Conservation (phyloP, 192 early-diverging fungal genomes). For the Thoreauomyces humboldtii region DNA sequence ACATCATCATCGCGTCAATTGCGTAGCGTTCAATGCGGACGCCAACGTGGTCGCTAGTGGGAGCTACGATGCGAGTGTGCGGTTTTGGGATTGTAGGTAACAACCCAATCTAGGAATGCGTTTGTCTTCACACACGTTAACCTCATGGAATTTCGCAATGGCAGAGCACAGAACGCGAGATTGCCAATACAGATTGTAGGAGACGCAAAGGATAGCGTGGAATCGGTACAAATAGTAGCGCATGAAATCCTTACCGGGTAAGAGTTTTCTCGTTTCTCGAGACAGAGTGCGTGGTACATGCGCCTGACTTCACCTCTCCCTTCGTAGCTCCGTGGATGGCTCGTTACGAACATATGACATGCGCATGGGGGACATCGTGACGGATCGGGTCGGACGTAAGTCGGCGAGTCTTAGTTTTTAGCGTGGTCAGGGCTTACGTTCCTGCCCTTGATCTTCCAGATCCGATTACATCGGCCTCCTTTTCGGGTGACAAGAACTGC, state of each 20-base stretch:
- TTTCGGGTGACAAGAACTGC: constrained; percentile 70
- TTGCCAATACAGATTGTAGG: constrained; percentile 78
- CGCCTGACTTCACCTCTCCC: not conserved
- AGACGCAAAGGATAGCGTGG: constrained; percentile 85
- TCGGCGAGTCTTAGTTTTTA: too few species aligned
- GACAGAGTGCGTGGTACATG: not conserved
- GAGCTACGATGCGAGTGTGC: constrained; percentile 72
- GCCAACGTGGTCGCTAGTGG: constrained; percentile 79
- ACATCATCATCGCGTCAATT: constrained; percentile 82
- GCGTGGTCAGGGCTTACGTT: too few species aligned
- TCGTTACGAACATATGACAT: constrained; percentile 82
- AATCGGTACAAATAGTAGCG: constrained; percentile 68
- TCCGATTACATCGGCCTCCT: constrained; percentile 70
- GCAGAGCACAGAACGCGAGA: not conserved
- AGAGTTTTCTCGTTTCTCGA: too few species aligned
- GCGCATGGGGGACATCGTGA: constrained; percentile 65
- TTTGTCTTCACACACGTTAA: too few species aligned
- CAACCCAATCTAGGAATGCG: too few species aligned
- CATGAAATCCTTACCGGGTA: constrained; percentile 75
- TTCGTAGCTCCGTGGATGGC: constrained; percentile 71
- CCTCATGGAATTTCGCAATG: not conserved
- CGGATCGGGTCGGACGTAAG: constrained; percentile 74
- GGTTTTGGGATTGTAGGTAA: constrained; percentile 77
- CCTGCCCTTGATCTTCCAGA: constrained; percentile 48
- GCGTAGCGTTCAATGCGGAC: constrained; percentile 76